Percentiles rank a stretch among this genome's conserved stretches.
phyloP scores from a whole-genome alignment of 2,329 filamentous ascomycete species.

The Raffaelea albimanens region DNA sequence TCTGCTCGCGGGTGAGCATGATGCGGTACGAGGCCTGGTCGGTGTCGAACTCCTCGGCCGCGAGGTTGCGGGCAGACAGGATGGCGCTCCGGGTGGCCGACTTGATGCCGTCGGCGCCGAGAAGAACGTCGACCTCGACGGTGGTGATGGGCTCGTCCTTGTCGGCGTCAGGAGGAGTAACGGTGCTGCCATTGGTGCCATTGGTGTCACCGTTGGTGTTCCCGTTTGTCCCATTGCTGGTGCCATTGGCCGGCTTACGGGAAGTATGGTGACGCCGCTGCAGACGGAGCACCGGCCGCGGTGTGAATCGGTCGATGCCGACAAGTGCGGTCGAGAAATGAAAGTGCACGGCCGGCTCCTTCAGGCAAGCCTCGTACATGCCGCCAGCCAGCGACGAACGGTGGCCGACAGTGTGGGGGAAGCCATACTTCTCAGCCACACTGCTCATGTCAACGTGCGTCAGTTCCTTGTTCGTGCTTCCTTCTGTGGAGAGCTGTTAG shows the following conservation, averaged over 20 bases:
- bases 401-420: conserved; percentile 73
- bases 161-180: neutral
- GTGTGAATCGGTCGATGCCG: conserved; percentile 47
- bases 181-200: conserved; percentile 15
- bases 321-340: conserved; percentile 52
- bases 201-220: neutral
- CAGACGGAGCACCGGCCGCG: conserved; percentile 50
- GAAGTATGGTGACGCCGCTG: conserved; percentile 33
- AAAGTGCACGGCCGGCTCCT: conserved; percentile 54
- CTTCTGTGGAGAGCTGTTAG: conserved; percentile 33
- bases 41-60: conserved; percentile 54
- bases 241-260: neutral
- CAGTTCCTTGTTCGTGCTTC: conserved; percentile 58
- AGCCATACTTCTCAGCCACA: conserved; percentile 58
- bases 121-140: conserved; percentile 42
- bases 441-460: conserved; percentile 61
- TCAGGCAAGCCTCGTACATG: conserved; percentile 61
- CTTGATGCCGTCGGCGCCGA: conserved; percentile 49
- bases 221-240: neutral
- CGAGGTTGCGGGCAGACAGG: conserved; percentile 40
- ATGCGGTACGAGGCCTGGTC: conserved; percentile 73
- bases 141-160: conserved; percentile 19
- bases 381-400: conserved; percentile 60
- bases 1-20: conserved; percentile 60
- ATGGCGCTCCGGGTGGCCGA: conserved; percentile 40